These are phyloP conservation scores for Verticillium klebahnii DNA, from an alignment of 2,329 filamentous ascomycete species.

Conservation along the genomic window DNA sequence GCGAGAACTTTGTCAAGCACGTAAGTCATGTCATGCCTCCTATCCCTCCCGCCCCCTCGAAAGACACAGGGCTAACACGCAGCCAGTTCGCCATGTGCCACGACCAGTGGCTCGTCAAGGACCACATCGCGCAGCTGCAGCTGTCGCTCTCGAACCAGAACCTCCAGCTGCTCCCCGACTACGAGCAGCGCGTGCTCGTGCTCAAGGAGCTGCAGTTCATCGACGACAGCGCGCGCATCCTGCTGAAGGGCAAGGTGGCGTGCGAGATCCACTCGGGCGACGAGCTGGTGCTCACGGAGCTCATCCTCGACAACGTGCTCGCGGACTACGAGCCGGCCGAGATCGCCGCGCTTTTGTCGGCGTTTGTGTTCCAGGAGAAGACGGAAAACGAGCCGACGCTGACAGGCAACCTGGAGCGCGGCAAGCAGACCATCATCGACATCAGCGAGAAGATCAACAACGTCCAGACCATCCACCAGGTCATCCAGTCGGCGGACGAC, in stretches of 20 bases:
- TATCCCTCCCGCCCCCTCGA: too few species aligned
- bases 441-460: slow-evolving; percentile 92
- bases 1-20: slow-evolving; percentile 80
- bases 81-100: slow-evolving; percentile 88
- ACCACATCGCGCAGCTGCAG: slow-evolving; percentile 83
- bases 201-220: slow-evolving; percentile 90
- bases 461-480: slow-evolving; percentile 84
- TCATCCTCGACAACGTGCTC: slow-evolving; percentile 94
- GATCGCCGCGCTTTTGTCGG: slow-evolving; percentile 87
- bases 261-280: slow-evolving; percentile 98
- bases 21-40: slow-evolving; percentile 45
- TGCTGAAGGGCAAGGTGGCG: slow-evolving; percentile 96
- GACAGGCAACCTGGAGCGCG: slow-evolving; percentile 75
- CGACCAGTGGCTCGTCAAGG: slow-evolving; percentile 93
- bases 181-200: slow-evolving; percentile 90
- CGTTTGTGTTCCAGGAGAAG: slow-evolving; percentile 98
- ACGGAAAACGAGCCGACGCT: slow-evolving; percentile 77
- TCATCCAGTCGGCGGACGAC: slow-evolving; percentile 85
- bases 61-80: slow-evolving; percentile 30
- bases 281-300: slow-evolving; percentile 90
- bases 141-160: slow-evolving; percentile 94
- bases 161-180: slow-evolving; percentile 90
- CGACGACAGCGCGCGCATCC: slow-evolving; percentile 79
- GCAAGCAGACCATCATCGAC: slow-evolving; percentile 78
- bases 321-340: slow-evolving; percentile 94